phyloP scores from a whole-genome alignment of 192 early-diverging fungal species.

The Funneliformis geosporum region DNA sequence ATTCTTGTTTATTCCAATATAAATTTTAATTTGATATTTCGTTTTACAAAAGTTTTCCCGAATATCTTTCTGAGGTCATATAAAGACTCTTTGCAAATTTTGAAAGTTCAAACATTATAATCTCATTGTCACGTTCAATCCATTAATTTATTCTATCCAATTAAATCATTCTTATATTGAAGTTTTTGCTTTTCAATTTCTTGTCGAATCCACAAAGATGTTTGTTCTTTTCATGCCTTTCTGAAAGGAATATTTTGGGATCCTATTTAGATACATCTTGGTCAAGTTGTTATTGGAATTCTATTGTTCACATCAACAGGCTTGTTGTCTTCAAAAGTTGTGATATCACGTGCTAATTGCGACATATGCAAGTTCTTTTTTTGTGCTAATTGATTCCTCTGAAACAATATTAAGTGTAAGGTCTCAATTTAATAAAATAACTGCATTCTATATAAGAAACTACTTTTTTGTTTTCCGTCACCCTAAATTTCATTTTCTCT shows the following conservation, averaged over 20 bases:
- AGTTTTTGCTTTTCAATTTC: background rate
- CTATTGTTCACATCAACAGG: background rate
- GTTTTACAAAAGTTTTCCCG: background rate
- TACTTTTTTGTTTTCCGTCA: background rate
- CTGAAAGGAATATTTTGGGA: background rate
- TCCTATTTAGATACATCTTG: background rate
- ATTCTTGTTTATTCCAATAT: background rate
- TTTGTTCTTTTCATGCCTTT: background rate
- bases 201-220: background rate
- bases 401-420: background rate
- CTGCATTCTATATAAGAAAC: background rate
- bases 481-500: background rate
- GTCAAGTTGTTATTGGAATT: background rate
- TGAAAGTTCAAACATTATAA: background rate
- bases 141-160: background rate
- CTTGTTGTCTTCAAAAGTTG: background rate
- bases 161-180: background rate
- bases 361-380: background rate
- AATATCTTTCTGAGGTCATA: background rate
- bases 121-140: background rate
- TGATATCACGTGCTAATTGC: background rate
- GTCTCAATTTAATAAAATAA: too few species aligned
- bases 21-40: background rate
- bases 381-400: background rate
- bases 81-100: background rate